phyloP scores from a whole-genome alignment of 2,329 filamentous ascomycete species.

The Fusarium sp. region DNA sequence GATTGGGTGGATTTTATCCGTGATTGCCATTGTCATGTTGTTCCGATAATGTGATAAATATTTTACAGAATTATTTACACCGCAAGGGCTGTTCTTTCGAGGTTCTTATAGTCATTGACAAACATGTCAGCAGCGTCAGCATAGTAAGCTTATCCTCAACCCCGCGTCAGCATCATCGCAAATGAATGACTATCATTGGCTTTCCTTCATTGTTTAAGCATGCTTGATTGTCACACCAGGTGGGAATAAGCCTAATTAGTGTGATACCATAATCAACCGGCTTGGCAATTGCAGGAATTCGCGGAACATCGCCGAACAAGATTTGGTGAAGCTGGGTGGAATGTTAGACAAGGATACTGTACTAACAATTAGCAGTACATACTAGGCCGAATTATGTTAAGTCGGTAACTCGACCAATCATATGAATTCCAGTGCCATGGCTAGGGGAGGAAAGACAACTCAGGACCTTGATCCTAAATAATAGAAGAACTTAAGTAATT shows the following conservation, averaged over 20 bases:
- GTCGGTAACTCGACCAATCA: rapidly evolving
- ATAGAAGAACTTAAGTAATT: not conserved
- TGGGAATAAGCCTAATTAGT: not conserved
- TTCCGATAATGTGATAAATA: rapidly evolving
- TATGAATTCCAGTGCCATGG: rapidly evolving
- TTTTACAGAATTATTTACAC: rapidly evolving
- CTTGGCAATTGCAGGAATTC: not conserved
- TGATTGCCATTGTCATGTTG: constrained; percentile 7
- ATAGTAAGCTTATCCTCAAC: not conserved
- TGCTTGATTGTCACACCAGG: too few relatives aligned
- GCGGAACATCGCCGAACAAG: too few relatives aligned
- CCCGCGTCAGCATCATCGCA: not conserved
- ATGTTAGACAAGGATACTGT: rapidly evolving
- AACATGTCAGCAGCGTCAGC: not conserved
- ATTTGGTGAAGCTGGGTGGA: too few relatives aligned
- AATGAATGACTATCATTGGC: not conserved
- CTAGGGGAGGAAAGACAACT: not conserved
- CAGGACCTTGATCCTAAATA: not conserved
- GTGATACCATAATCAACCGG: not conserved
- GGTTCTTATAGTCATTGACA: not conserved
- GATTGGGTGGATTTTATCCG: constrained; percentile 19
- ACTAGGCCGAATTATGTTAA: rapidly evolving
- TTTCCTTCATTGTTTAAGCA: too few relatives aligned
- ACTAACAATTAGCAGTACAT: rapidly evolving
- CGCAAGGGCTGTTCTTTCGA: rapidly evolving